Evolutionary conservation across 83 land plant genomes (phyloP).

Genomic region (Isoetes engelmannii): DNA sequence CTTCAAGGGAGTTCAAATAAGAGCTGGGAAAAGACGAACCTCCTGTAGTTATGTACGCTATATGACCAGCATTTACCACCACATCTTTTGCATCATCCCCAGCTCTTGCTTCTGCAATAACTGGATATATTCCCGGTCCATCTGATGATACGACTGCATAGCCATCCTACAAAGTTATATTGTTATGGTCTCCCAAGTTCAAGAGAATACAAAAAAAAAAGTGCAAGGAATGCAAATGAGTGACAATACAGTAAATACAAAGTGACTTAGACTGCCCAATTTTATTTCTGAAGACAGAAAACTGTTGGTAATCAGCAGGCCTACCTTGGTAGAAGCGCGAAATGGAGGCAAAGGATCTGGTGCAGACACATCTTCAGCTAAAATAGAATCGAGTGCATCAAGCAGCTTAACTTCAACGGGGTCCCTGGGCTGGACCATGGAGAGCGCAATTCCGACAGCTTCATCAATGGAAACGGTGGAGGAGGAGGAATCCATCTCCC

Average conservation of each 20-base stretch:
- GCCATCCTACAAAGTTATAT: conserved; percentile 64
- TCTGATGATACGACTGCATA: conserved; percentile 93
- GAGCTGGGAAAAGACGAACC: too few species aligned
- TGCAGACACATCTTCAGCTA: too few species aligned
- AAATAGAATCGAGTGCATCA: too few species aligned
- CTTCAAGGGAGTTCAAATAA: too few species aligned
- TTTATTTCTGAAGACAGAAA: background rate
- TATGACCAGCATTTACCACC: conserved; percentile 60
- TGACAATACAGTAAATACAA: background rate
- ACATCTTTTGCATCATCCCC: conserved; percentile 75
- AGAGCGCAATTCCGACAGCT: background rate
- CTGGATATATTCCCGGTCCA: conserved; percentile 90
- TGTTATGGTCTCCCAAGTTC: background rate
- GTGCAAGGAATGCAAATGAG: background rate
- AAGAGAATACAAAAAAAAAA: background rate
- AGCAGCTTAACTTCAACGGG: conserved; percentile 3
- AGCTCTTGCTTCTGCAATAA: conserved; percentile 81
- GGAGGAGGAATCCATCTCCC: too few species aligned
- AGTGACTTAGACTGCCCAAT: background rate
- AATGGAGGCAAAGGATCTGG: too few species aligned
- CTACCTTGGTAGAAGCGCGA: too few species aligned
- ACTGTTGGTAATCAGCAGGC: too few species aligned
- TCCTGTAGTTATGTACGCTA: conserved; percentile 97
- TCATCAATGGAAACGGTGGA: conserved; percentile 1
- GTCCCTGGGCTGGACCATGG: background rate